A percentile compares a stretch with the other conserved stretches of the same genome.
These are phyloP conservation scores for Prunus armeniaca DNA, from an alignment of 306 rosid species.

Conservation along the genomic window DNA sequence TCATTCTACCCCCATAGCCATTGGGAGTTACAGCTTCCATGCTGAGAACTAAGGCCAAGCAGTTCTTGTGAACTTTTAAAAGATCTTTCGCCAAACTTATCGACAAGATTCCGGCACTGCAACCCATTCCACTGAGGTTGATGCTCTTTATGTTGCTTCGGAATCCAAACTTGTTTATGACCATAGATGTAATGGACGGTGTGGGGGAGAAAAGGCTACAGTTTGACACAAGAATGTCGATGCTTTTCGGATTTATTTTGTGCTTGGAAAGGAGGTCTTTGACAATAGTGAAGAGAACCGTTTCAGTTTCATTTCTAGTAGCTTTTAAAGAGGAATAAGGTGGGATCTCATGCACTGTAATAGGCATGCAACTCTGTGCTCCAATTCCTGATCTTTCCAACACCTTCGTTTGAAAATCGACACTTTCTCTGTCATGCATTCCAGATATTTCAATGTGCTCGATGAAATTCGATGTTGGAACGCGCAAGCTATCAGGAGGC, in stretches of 20 bases:
- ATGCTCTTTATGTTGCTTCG: conserved; percentile 54
- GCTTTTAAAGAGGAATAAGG: conserved; percentile 19
- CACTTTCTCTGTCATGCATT: conserved; percentile 11
- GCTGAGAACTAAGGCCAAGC: conserved; percentile 58
- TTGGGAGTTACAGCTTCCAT: conserved; percentile 65
- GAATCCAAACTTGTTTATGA: conserved; percentile 60
- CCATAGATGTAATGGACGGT: conserved; percentile 64
- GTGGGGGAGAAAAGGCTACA: conserved; percentile 73
- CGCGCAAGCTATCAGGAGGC: conserved; percentile 46
- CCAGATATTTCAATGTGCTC: conserved; percentile 29
- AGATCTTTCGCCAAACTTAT: conserved; percentile 59
- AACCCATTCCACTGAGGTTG: conserved; percentile 71
- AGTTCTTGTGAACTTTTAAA: conserved; percentile 51
- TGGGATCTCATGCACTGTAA: conserved; percentile 47
- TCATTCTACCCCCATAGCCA: conserved; percentile 44
- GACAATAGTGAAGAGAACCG: conserved; percentile 51
- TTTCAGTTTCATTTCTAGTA: conserved; percentile 38
- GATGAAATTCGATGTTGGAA: conserved; percentile 35
- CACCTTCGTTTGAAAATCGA: conserved; percentile 43
- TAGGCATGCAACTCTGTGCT: conserved; percentile 52
- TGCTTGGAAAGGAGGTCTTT: conserved; percentile 48
- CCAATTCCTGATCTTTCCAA: conserved; percentile 64
- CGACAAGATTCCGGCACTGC: conserved; percentile 69
- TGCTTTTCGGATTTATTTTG: conserved; percentile 48
- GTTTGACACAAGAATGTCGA: conserved; percentile 68